phyloP scores from a whole-genome alignment of 225 moss, liverwort and hornwort genomes.

The Climacium dendroides region DNA sequence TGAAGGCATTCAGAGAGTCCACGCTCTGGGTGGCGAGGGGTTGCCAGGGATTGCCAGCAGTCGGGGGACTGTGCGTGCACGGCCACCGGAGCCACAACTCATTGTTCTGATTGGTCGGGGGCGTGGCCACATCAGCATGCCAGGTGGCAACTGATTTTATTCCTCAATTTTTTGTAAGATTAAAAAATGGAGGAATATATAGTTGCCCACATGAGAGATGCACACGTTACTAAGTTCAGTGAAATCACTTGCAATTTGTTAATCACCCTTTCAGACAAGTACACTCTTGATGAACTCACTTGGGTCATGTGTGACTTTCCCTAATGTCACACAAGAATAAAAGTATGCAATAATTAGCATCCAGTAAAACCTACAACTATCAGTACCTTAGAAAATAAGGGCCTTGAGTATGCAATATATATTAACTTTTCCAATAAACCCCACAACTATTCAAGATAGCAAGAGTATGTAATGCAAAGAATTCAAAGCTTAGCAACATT shows the following conservation, averaged over 20 bases:
- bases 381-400: too few relatives aligned
- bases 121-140: not conserved
- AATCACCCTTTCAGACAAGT: fast-evolving
- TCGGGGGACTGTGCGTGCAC: not conserved
- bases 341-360: not conserved
- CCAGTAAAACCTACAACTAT: too few relatives aligned
- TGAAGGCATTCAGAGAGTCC: not conserved
- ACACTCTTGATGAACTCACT: fast-evolving
- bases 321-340: not conserved
- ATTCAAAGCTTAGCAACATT: not conserved
- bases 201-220: fast-evolving
- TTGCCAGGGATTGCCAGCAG: not conserved
- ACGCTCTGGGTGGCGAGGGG: not conserved
- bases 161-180: too few relatives aligned
- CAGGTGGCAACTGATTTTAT: not conserved
- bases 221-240: fast-evolving
- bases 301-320: fast-evolving
- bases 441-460: not conserved
- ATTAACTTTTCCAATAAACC: too few relatives aligned
- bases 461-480: not conserved
- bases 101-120: not conserved
- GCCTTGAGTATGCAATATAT: too few relatives aligned
- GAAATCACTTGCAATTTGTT: not conserved
- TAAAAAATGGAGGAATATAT: too few relatives aligned
- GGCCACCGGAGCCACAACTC: not conserved